phyloP scores from a whole-genome alignment of 345 rosid species.

The Arabis alpina region DNA sequence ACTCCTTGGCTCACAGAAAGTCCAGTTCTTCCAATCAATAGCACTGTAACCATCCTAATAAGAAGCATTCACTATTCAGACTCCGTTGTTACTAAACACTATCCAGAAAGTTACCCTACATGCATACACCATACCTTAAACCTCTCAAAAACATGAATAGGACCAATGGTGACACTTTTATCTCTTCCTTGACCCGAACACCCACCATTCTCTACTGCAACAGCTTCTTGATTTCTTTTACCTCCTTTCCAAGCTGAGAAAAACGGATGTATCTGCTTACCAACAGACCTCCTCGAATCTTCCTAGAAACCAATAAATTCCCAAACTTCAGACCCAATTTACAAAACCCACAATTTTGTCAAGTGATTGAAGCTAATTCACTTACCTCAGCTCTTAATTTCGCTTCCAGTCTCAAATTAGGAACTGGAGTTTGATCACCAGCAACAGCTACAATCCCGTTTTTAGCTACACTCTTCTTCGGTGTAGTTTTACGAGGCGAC shows the following conservation, averaged over 20 bases:
- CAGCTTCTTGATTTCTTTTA: slow-evolving; percentile 53
- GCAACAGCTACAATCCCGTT: slow-evolving; percentile 38
- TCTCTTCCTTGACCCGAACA: slow-evolving; percentile 43
- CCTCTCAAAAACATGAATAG: slow-evolving; percentile 89
- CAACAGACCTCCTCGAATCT: slow-evolving; percentile 65
- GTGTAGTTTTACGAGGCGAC: slow-evolving; percentile 57
- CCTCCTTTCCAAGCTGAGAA: slow-evolving; percentile 62
- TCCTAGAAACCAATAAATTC: slow-evolving; percentile 59
- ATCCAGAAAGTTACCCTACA: slow-evolving; percentile 5
- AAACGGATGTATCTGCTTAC: slow-evolving; percentile 85
- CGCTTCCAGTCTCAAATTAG: slow-evolving; percentile 78
- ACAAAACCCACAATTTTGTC: neutral
- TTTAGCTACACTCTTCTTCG: slow-evolving; percentile 52
- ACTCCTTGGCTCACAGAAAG: slow-evolving; percentile 49
- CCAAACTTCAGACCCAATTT: slow-evolving; percentile 9
- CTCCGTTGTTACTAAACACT: neutral
- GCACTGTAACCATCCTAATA: slow-evolving; percentile 51
- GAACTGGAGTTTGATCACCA: too few relatives aligned
- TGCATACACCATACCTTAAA: slow-evolving; percentile 50
- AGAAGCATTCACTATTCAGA: slow-evolving; percentile 22
- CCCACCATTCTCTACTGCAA: slow-evolving; percentile 40
- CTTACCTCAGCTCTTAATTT: slow-evolving; percentile 83
- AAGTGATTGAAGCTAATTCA: slow-evolving; percentile 5
- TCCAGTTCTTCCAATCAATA: slow-evolving; percentile 84
- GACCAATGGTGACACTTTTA: slow-evolving; percentile 52